Evolutionary conservation across 73 alveolate species (phyloP).

Genomic region (Durusdinium trenchii): DNA sequence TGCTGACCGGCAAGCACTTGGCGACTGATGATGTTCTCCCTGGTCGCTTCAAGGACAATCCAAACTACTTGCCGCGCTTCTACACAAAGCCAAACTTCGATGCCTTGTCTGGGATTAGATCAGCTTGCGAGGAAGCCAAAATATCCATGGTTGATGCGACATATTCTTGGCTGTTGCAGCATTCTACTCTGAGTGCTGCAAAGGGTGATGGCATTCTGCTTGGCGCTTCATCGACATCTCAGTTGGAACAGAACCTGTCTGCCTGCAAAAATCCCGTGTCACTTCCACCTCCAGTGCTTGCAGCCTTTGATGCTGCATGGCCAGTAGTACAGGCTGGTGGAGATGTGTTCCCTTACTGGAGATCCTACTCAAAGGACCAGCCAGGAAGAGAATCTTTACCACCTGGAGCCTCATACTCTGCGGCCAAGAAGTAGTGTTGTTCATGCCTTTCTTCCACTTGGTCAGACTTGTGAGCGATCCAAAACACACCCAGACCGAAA

Average conservation of each 20-base stretch:
- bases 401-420: conserved; percentile 80
- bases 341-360: conserved; percentile 83
- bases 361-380: conserved; percentile 75
- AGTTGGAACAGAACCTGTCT: conserved; percentile 40
- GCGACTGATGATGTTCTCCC: conserved; percentile 32
- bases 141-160: conserved; percentile 46
- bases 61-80: conserved; percentile 87
- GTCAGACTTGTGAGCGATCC: too few species aligned
- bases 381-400: conserved; percentile 67
- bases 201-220: conserved; percentile 67
- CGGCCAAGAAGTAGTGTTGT: conserved; percentile 69
- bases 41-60: conserved; percentile 94
- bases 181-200: conserved; percentile 53
- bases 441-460: too few species aligned
- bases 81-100: conserved; percentile 87
- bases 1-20: conserved; percentile 66
- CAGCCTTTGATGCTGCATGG: conserved; percentile 89
- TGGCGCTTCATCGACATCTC: conserved; percentile 43
- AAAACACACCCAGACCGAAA: too few species aligned
- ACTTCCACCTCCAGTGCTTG: conserved; percentile 21
- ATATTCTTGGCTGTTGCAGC: conserved; percentile 73
- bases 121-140: conserved; percentile 40
- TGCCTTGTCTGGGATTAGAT: conserved; percentile 47
- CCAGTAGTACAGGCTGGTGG: conserved; percentile 7
- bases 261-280: neutral